Evolutionary conservation across 768 basidiomycete species (phyloP).

Genomic region (Neoboletus magnificus): DNA sequence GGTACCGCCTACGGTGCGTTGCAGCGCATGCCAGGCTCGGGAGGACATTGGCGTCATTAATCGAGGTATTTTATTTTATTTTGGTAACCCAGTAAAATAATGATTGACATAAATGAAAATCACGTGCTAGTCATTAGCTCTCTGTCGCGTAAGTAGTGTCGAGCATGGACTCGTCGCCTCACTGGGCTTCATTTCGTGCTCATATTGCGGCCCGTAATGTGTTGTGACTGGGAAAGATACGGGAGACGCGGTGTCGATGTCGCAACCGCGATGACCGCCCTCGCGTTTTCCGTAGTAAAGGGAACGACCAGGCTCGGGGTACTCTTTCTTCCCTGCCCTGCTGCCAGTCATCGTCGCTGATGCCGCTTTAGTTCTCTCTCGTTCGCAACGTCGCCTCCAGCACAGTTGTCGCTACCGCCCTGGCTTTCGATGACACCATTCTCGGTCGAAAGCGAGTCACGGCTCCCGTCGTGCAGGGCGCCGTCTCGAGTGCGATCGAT

Average conservation of each 20-base stretch:
- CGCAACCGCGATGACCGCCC: constrained; percentile 58
- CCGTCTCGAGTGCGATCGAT: constrained; percentile 58
- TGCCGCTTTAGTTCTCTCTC: constrained; percentile 58
- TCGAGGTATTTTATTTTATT: neutral
- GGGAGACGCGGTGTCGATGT: constrained; percentile 61
- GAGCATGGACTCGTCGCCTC: constrained; percentile 22
- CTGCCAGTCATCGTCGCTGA: constrained; percentile 6
- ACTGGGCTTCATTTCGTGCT: constrained; percentile 4
- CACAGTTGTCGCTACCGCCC: constrained; percentile 55
- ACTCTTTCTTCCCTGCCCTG: constrained; percentile 26
- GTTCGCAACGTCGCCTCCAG: constrained; percentile 59
- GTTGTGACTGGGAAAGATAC: constrained; percentile 38
- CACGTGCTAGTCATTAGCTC: constrained; percentile 15
- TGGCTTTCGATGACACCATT: constrained; percentile 61
- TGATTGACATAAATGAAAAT: constrained; percentile 7
- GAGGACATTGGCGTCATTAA: constrained; percentile 18
- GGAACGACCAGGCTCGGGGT: constrained; percentile 68
- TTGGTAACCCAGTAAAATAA: neutral
- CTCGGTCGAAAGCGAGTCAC: constrained; percentile 61
- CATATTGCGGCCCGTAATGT: constrained; percentile 20
- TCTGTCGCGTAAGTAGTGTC: neutral
- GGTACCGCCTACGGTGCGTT: neutral
- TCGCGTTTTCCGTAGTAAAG: constrained; percentile 68
- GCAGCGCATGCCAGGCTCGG: constrained; percentile 16
- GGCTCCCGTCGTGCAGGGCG: constrained; percentile 53